A percentile compares a stretch with the other conserved stretches of the same genome.
Evolutionary conservation across 1,284 basidiomycete genomes (phyloP).

Genomic region (Wolfiporia cocos): DNA sequence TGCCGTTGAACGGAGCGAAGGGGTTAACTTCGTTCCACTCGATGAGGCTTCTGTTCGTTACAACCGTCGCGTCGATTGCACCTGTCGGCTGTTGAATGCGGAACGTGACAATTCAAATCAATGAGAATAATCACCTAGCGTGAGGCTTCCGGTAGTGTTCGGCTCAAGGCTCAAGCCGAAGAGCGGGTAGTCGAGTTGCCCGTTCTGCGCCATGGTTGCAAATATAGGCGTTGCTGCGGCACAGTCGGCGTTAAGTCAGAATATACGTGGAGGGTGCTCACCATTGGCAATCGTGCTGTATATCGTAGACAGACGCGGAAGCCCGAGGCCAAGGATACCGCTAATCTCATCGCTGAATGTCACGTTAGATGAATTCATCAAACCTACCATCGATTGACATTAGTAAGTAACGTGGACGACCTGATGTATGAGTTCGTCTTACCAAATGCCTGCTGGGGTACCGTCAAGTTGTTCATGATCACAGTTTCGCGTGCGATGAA

Average conservation of each 20-base stretch:
- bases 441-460: conserved; percentile 63
- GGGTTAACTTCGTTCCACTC: conserved; percentile 70
- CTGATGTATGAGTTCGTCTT: not conserved
- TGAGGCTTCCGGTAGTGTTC: conserved; percentile 52
- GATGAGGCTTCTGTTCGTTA: conserved; percentile 51
- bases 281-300: conserved; percentile 41
- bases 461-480: conserved; percentile 48
- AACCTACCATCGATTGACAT: conserved; percentile 29
- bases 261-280: conserved; percentile 18
- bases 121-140: conserved; percentile 42
- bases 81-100: conserved; percentile 32
- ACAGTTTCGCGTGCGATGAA: conserved; percentile 65
- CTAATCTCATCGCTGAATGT: conserved; percentile 56
- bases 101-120: not conserved
- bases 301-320: conserved; percentile 64
- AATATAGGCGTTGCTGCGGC: conserved; percentile 62
- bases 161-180: conserved; percentile 63
- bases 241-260: too few relatives aligned
- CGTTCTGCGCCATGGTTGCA: conserved; percentile 51
- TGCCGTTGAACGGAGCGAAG: conserved; percentile 52
- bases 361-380: conserved; percentile 58
- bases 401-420: not conserved
- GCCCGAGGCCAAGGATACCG: conserved; percentile 69
- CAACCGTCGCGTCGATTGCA: conserved; percentile 64
- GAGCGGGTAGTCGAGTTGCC: conserved; percentile 63